Conservation (phyloP, 495 filamentous ascomycete species). For the Trichoderma asperelloides region DNA sequence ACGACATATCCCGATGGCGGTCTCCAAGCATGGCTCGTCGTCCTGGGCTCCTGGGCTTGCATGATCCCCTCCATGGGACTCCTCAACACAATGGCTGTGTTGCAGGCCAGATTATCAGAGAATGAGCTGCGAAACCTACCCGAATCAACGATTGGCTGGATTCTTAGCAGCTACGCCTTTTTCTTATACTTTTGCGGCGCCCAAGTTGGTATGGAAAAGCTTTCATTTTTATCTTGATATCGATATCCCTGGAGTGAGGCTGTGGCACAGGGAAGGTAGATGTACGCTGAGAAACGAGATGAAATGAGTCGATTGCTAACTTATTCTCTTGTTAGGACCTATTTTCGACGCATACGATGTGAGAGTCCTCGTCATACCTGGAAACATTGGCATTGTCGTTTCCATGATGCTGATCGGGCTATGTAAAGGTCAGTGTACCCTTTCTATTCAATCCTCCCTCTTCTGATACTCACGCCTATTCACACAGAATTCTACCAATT, state of each 20-base stretch:
- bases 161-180: constrained; percentile 53
- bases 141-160: constrained; percentile 54
- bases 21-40: constrained; percentile 41
- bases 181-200: constrained; percentile 56
- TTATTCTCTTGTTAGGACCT: constrained; percentile 21
- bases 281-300: neutral
- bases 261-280: neutral
- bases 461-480: constrained; percentile 5
- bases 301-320: neutral
- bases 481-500: constrained; percentile 56
- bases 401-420: constrained; percentile 48
- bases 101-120: constrained; percentile 46
- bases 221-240: neutral
- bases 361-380: constrained; percentile 41
- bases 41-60: constrained; percentile 41
- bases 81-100: constrained; percentile 44
- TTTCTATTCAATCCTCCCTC: neutral
- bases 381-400: constrained; percentile 40
- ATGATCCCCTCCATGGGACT: constrained; percentile 49
- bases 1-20: constrained; percentile 46
- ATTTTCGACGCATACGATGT: constrained; percentile 57
- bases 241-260: neutral
- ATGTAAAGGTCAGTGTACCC: constrained; percentile 25
- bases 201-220: constrained; percentile 43
- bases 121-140: constrained; percentile 47